A percentile compares a stretch with the other conserved stretches of the same genome.
phyloP scores from a whole-genome alignment of 257 asterid genomes.

The Solanum bulbocastanum region DNA sequence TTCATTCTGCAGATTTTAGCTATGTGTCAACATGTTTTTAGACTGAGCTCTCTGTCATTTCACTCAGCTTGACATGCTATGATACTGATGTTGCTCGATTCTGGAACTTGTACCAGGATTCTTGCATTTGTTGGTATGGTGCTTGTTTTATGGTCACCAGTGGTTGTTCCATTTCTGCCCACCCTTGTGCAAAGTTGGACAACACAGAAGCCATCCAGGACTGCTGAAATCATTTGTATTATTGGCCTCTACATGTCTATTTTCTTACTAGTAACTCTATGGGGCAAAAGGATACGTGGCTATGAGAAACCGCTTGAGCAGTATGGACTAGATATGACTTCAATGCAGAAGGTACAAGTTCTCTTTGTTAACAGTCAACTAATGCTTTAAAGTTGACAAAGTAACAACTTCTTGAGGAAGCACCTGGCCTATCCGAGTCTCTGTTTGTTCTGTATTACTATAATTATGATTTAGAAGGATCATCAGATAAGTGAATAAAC shows the following conservation, averaged over 20 bases:
- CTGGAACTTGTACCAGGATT: constrained; percentile 42
- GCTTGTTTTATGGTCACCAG: constrained; percentile 91
- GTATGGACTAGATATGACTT: constrained; percentile 75
- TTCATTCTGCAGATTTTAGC: not conserved
- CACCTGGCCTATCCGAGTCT: not conserved
- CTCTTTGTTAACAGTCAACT: not conserved
- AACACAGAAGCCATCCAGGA: constrained; percentile 38
- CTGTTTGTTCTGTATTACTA: not conserved
- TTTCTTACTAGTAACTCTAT: constrained; percentile 53
- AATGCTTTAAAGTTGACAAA: not conserved
- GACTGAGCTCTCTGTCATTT: not conserved
- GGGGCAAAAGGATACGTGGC: constrained; percentile 91
- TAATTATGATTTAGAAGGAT: not conserved
- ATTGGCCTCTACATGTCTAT: constrained; percentile 66
- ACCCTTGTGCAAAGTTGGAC: constrained; percentile 77
- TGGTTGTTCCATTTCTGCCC: constrained; percentile 79
- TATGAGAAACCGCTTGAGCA: constrained; percentile 66
- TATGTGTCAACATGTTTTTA: not conserved
- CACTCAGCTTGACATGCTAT: not conserved
- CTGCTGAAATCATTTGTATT: constrained; percentile 68
- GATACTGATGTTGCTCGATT: not conserved
- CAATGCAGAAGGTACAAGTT: constrained; percentile 47
- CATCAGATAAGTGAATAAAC: not conserved
- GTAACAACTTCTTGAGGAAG: not conserved
- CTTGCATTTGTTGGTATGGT: constrained; percentile 71